Percentiles rank a stretch among this genome's conserved stretches.
Evolutionary conservation across 2,329 filamentous ascomycete genomes (phyloP).

Genomic region (Fusarium temperatum): DNA sequence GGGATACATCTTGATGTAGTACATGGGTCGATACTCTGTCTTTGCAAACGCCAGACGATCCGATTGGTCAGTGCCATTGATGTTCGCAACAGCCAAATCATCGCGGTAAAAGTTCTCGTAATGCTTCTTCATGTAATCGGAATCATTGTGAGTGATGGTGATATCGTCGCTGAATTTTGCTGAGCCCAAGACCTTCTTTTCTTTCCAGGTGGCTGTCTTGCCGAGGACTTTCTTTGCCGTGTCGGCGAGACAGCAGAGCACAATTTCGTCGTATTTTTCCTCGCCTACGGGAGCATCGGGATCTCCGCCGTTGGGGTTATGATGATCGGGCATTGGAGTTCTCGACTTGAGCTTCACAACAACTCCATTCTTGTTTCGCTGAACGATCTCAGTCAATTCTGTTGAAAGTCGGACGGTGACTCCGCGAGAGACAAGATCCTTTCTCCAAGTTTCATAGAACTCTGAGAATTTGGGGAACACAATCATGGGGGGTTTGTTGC

Average conservation of each 20-base stretch:
- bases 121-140: conserved; percentile 29
- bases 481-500: conserved; percentile 25
- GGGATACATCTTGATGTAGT: conserved; percentile 33
- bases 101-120: conserved; percentile 29
- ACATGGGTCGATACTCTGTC: conserved; percentile 28
- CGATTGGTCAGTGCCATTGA: conserved; percentile 17
- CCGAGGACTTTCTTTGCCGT: conserved; percentile 23
- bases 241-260: conserved; percentile 24
- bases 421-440: conserved; percentile 18
- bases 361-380: conserved; percentile 14
- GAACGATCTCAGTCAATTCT: conserved; percentile 19
- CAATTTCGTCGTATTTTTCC: conserved; percentile 20
- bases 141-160: conserved; percentile 23
- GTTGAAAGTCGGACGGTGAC: conserved; percentile 12
- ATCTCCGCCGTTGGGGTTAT: conserved; percentile 22
- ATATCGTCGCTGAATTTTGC: conserved; percentile 30
- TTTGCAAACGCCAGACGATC: conserved; percentile 20
- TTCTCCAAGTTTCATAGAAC: conserved; percentile 11
- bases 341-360: conserved; percentile 16
- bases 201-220: conserved; percentile 22
- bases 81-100: conserved; percentile 13
- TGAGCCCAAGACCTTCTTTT: conserved; percentile 18
- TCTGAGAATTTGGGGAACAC: conserved; percentile 27
- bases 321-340: conserved; percentile 16
- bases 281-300: conserved; percentile 12